A percentile compares a stretch with the other conserved stretches of the same genome.
Evolutionary conservation across 164 flowering plant genomes (phyloP).

Genomic region (Aristolochia fimbriata): DNA sequence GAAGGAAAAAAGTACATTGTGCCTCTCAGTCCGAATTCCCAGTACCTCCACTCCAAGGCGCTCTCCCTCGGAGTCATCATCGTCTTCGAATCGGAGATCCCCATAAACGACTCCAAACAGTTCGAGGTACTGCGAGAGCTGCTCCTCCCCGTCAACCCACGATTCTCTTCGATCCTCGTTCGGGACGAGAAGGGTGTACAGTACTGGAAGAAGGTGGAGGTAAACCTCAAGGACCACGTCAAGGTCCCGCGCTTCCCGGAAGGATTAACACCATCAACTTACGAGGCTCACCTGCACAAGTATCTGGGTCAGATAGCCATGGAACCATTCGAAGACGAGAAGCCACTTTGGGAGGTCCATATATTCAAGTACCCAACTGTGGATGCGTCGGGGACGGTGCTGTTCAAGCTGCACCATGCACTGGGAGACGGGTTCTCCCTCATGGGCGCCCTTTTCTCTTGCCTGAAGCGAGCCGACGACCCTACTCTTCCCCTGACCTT

Average conservation of each 20-base stretch:
- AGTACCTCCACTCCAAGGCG: conserved; percentile 2
- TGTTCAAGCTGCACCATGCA: conserved; percentile 61
- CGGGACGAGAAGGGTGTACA: conserved; percentile 28
- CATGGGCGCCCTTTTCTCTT: conserved; percentile 52
- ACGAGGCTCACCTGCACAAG: conserved; percentile 25
- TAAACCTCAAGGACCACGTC: conserved; percentile 39
- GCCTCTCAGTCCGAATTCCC: conserved; percentile 5
- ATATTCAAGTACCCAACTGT: conserved; percentile 46
- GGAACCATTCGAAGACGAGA: conserved; percentile 23
- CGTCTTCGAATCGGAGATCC: conserved; percentile 7
- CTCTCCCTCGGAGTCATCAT: conserved; percentile 3
- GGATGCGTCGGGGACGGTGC: conserved; percentile 28
- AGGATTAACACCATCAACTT: conserved; percentile 20
- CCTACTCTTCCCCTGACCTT: conserved; percentile 45
- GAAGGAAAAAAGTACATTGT: background rate
- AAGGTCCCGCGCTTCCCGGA: conserved; percentile 25
- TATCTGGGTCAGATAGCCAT: conserved; percentile 31
- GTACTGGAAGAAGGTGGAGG: conserved; percentile 49
- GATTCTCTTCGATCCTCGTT: conserved; percentile 14
- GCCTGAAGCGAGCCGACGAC: conserved; percentile 40
- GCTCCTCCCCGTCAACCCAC: conserved; percentile 2
- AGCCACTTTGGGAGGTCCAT: conserved; percentile 61
- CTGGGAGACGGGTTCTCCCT: conserved; percentile 66
- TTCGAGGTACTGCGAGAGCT: background rate
- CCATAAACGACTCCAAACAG: background rate